These are phyloP conservation scores for Cryphonectria naterciae DNA, from an alignment of 2,329 filamentous ascomycete genomes.

Conservation along the genomic window DNA sequence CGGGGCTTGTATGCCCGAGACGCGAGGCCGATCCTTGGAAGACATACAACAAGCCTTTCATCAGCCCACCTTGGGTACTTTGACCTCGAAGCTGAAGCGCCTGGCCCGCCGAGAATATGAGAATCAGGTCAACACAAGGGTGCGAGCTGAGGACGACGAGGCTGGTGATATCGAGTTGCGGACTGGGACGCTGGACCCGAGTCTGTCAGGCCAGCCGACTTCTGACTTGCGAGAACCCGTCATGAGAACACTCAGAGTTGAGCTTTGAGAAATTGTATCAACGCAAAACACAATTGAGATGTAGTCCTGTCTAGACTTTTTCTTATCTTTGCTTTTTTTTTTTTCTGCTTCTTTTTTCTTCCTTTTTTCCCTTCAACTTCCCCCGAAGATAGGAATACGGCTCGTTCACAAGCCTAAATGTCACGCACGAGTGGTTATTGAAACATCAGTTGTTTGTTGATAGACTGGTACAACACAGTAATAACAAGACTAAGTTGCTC, in stretches of 20 bases:
- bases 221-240: not conserved
- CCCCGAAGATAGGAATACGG: not conserved
- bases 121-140: not conserved
- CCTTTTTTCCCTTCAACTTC: too few species aligned
- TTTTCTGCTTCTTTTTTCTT: too few species aligned
- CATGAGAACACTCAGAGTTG: not conserved
- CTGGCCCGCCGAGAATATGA: not conserved
- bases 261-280: not conserved
- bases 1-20: slow-evolving; percentile 54
- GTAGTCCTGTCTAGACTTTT: not conserved
- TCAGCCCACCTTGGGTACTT: slow-evolving; percentile 27
- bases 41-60: slow-evolving; percentile 53
- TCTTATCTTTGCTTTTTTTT: too few species aligned
- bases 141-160: not conserved
- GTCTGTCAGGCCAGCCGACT: not conserved
- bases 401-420: not conserved
- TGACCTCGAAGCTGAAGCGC: slow-evolving; percentile 12
- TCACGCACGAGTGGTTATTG: not conserved
- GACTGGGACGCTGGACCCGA: not conserved
- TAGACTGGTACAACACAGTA: not conserved
- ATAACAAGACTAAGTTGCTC: not conserved
- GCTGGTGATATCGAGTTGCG: slow-evolving; percentile 1
- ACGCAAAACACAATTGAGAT: not conserved
- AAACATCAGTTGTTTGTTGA: not conserved
- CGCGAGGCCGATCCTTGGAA: slow-evolving; percentile 51